phyloP scores from a whole-genome alignment of 805 yeast genomes.

The Schwanniomyces polymorphus region DNA sequence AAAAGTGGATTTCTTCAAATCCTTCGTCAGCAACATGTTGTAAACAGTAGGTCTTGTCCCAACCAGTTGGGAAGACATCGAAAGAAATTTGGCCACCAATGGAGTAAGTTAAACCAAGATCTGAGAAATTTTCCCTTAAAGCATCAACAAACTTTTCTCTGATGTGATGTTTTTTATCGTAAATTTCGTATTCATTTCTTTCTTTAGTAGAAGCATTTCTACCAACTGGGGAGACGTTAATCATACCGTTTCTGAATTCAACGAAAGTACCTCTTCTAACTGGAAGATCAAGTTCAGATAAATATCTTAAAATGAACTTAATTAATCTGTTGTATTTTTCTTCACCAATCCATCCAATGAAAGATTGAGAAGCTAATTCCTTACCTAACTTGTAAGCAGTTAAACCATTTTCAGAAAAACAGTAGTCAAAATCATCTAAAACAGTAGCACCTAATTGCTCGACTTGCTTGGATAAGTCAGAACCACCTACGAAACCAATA shows the following conservation, averaged over 20 bases:
- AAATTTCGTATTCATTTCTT: conserved; percentile 89
- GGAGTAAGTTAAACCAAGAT: conserved; percentile 87
- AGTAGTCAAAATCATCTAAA: conserved; percentile 83
- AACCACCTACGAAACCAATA: conserved; percentile 97
- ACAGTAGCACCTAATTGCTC: conserved; percentile 90
- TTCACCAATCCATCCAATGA: conserved; percentile 94
- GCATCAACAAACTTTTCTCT: conserved; percentile 86
- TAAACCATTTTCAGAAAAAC: conserved; percentile 96
- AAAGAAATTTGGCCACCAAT: conserved; percentile 99
- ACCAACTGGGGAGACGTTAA: conserved; percentile 97
- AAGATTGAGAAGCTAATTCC: conserved; percentile 88
- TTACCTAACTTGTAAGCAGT: conserved; percentile 94
- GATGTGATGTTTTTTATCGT: conserved; percentile 74
- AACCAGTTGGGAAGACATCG: conserved; percentile 99
- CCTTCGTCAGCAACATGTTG: conserved; percentile 87
- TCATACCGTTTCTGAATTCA: conserved; percentile 99
- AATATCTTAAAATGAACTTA: conserved; percentile 80
- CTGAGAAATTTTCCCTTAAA: conserved; percentile 78
- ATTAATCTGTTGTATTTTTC: conserved; percentile 88
- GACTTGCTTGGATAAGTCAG: conserved; percentile 89
- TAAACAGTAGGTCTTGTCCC: conserved; percentile 99
- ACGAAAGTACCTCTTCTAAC: conserved; percentile 97
- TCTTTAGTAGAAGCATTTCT: conserved; percentile 95
- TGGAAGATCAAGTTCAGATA: conserved; percentile 86
- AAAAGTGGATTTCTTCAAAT: conserved; percentile 89